Percentiles rank a stretch among this genome's conserved stretches.
These are phyloP conservation scores for Fibroporia radiculosa DNA, from an alignment of 768 basidiomycete genomes.

Conservation along the genomic window DNA sequence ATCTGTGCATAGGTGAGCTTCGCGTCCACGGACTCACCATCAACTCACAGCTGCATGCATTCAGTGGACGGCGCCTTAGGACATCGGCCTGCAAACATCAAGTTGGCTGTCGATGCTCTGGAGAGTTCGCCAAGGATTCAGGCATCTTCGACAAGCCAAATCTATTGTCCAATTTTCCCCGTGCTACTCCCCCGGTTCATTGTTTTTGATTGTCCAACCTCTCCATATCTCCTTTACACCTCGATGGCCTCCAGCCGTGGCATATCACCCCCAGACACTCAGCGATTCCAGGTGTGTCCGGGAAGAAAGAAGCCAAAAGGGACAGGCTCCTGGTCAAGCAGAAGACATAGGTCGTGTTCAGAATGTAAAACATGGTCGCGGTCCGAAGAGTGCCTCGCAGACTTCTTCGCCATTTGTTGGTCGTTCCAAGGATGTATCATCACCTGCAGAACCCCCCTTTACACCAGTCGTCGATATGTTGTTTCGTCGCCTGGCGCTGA, in stretches of 20 bases:
- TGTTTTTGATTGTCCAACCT: conserved; percentile 11
- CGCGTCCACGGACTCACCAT: not conserved
- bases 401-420: too few relatives aligned
- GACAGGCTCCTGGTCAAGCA: not conserved
- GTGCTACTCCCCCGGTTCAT: conserved; percentile 5
- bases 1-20: conserved; percentile 12
- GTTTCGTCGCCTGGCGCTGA: not conserved
- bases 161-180: conserved; percentile 17
- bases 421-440: too few relatives aligned
- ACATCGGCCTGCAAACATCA: conserved; percentile 25
- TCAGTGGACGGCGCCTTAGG: conserved; percentile 30
- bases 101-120: conserved; percentile 69
- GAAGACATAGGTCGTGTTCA: not conserved
- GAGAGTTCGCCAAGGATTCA: conserved; percentile 48
- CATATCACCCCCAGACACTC: conserved; percentile 5
- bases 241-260: conserved; percentile 11
- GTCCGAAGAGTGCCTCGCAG: not conserved
- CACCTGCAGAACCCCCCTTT: not conserved
- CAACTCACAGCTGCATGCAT: conserved; percentile 4
- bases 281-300: not conserved
- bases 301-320: not conserved
- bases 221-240: conserved; percentile 8
- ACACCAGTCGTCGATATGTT: conserved; percentile 4
- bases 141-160: conserved; percentile 38
- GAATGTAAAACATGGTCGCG: not conserved